phyloP scores from a whole-genome alignment of 148 eudicot genomes.

The Agrostemma githago region DNA sequence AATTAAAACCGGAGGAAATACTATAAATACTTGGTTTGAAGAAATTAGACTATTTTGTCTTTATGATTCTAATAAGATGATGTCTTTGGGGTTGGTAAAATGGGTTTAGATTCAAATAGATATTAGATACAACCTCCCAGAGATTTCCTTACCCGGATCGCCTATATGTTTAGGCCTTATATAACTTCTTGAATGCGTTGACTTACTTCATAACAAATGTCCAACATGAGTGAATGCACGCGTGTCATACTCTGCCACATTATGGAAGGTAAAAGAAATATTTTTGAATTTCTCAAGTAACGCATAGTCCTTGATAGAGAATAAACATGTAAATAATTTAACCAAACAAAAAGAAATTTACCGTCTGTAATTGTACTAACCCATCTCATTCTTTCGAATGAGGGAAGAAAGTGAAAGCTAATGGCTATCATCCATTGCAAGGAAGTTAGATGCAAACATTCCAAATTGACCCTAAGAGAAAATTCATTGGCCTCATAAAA shows the following conservation, averaged over 20 bases:
- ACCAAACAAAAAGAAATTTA: background rate
- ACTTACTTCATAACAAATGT: background rate
- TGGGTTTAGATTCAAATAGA: background rate
- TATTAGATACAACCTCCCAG: background rate
- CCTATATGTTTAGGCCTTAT: background rate
- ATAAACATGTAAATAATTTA: too few species aligned
- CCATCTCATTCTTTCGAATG: background rate
- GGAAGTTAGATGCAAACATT: background rate
- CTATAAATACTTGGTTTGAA: background rate
- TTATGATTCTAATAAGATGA: background rate
- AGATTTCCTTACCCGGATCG: background rate
- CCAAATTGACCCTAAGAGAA: background rate
- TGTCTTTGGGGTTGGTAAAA: background rate
- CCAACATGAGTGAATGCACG: background rate
- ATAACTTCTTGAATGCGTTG: background rate
- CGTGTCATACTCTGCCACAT: background rate
- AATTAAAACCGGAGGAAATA: too few species aligned
- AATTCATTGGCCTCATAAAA: background rate
- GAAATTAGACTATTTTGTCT: background rate
- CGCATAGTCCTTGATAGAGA: background rate
- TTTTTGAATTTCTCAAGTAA: background rate
- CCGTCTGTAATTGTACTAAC: too few species aligned
- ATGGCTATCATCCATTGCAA: background rate
- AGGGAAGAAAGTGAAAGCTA: background rate
- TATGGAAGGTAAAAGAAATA: too few species aligned